phyloP scores from a whole-genome alignment of 371 early-diverging fungal genomes.

The Cokeromyces recurvatus region DNA sequence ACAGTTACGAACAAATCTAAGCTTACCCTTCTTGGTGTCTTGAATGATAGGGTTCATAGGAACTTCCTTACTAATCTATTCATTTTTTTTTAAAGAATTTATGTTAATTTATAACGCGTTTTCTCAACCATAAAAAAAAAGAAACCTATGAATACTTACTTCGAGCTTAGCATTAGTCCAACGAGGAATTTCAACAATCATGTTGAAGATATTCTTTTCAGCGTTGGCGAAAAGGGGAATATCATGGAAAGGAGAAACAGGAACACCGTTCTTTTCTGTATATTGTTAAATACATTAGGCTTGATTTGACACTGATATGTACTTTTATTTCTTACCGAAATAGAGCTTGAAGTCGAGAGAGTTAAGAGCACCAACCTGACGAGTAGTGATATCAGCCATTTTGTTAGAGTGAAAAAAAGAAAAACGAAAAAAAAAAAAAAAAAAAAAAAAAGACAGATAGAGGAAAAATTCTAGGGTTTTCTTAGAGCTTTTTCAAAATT shows the following conservation, averaged over 20 bases:
- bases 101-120: too few relatives aligned
- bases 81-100: background rate
- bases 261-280: conserved; percentile 32
- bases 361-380: conserved; percentile 80
- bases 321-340: conserved; percentile 55
- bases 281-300: background rate
- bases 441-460: conserved; percentile 2
- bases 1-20: conserved; percentile 88
- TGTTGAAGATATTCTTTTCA: conserved; percentile 76
- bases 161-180: conserved; percentile 97
- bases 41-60: conserved; percentile 93
- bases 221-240: conserved; percentile 79
- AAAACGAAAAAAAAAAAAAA: conserved; percentile 5
- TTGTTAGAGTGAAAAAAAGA: conserved; percentile 1
- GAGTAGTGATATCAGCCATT: conserved; percentile 68
- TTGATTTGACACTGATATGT: too few relatives aligned
- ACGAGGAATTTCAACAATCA: conserved; percentile 92
- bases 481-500: background rate
- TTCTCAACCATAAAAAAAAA: background rate
- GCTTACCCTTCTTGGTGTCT: conserved; percentile 93
- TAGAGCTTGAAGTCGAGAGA: conserved; percentile 83
- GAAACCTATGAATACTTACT: conserved; percentile 38
- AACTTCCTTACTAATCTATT: conserved; percentile 74
- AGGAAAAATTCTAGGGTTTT: conserved; percentile 1
- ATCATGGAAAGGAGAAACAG: conserved; percentile 92